These are phyloP conservation scores for Bothriochloa decipiens DNA, from an alignment of 176 grass and related monocot species.

Conservation along the genomic window DNA sequence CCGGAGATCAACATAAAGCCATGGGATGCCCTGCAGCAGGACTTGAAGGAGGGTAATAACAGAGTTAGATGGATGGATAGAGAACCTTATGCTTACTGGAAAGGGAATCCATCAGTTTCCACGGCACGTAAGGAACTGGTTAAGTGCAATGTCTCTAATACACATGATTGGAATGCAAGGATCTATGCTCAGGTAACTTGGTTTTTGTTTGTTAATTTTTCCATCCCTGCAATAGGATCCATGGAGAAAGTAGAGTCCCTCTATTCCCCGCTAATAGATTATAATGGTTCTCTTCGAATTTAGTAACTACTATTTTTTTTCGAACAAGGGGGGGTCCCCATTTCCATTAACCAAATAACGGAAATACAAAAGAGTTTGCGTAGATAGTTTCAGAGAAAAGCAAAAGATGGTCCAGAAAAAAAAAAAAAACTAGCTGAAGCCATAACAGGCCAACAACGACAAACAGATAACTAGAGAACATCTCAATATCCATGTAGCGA, in stretches of 20 bases:
- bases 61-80: conserved; percentile 63
- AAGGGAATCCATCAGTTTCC: conserved; percentile 82
- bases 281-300: neutral
- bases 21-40: conserved; percentile 61
- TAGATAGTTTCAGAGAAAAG: too few species aligned
- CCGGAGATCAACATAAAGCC: conserved; percentile 93
- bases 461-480: too few species aligned
- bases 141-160: conserved; percentile 71
- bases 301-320: too few species aligned
- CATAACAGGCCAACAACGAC: too few species aligned
- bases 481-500: too few species aligned
- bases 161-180: conserved; percentile 78
- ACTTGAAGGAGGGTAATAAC: conserved; percentile 58
- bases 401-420: too few species aligned
- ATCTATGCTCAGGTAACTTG: conserved; percentile 69
- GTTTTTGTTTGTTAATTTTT: neutral
- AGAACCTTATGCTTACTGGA: conserved; percentile 91
- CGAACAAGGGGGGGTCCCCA: too few species aligned
- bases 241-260: conserved; percentile 14
- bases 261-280: too few species aligned
- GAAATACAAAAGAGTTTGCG: too few species aligned
- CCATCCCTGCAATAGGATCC: neutral
- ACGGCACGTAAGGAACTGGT: conserved; percentile 60
- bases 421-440: too few species aligned
- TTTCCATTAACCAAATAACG: too few species aligned